A percentile compares a stretch with the other conserved stretches of the same genome.
These are phyloP conservation scores for Phytophthora rubi DNA, from an alignment of 352 stramenopile species.

Conservation along the genomic window DNA sequence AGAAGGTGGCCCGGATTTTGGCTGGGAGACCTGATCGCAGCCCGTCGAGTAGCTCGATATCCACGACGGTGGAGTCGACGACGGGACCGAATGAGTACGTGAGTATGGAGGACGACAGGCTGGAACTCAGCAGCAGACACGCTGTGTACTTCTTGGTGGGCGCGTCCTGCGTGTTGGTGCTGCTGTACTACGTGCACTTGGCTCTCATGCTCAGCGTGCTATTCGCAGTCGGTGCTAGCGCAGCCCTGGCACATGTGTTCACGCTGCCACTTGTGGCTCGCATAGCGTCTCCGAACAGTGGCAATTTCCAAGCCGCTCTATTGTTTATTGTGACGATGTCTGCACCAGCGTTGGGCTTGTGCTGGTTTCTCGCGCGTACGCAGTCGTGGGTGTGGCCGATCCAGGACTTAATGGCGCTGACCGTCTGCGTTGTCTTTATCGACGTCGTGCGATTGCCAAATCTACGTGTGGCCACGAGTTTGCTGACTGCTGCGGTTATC, in stretches of 20 bases:
- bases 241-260: constrained; percentile 55
- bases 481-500: constrained; percentile 89
- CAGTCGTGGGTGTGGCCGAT: constrained; percentile 83
- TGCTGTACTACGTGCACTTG: constrained; percentile 76
- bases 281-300: constrained; percentile 22
- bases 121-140: constrained; percentile 63
- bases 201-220: constrained; percentile 60
- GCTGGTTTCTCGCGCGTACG: constrained; percentile 67
- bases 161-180: constrained; percentile 56
- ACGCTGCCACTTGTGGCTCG: constrained; percentile 44
- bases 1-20: constrained; percentile 46
- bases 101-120: constrained; percentile 38
- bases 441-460: constrained; percentile 79
- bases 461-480: constrained; percentile 81
- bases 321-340: constrained; percentile 27
- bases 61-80: constrained; percentile 21
- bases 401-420: constrained; percentile 89
- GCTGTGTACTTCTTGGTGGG: constrained; percentile 63
- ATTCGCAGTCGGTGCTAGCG: constrained; percentile 58
- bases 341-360: constrained; percentile 34
- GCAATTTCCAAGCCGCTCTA: constrained; percentile 19
- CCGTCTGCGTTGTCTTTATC: constrained; percentile 91
- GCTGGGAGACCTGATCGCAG: constrained; percentile 15
- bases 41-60: constrained; percentile 25
- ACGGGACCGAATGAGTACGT: constrained; percentile 33